phyloP scores from a whole-genome alignment of 345 rosid species.

The Moricandia moricandioides region DNA sequence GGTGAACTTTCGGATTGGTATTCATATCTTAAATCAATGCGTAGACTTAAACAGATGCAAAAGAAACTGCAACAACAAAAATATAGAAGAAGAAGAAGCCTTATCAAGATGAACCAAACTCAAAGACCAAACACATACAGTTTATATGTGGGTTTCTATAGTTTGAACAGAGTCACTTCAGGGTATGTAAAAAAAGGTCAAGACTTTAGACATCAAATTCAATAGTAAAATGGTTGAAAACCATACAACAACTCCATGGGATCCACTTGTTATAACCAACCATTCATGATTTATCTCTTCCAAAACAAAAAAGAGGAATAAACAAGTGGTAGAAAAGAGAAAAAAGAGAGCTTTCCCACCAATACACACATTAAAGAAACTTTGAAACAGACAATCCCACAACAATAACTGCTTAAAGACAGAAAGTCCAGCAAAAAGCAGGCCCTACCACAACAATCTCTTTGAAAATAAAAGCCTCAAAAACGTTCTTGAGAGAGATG shows the following conservation, averaged over 20 bases:
- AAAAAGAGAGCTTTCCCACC: constrained; percentile 16
- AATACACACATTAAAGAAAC: constrained; percentile 14
- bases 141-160: not conserved
- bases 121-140: not conserved
- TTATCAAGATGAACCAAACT: constrained; percentile 11
- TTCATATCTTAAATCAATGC: constrained; percentile 26
- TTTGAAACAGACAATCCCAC: constrained; percentile 2
- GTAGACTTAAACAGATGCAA: not conserved
- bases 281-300: constrained; percentile 19
- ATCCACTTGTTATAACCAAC: constrained; percentile 17
- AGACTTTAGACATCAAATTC: constrained; percentile 16
- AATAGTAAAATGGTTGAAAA: constrained; percentile 9
- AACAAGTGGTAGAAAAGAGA: not conserved
- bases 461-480: constrained; percentile 15
- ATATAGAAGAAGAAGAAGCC: not conserved
- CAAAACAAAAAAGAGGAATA: not conserved
- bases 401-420: not conserved
- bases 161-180: constrained; percentile 8
- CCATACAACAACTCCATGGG: constrained; percentile 21
- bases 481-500: constrained; percentile 12
- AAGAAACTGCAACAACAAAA: not conserved
- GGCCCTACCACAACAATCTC: constrained; percentile 22
- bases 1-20: constrained; percentile 27
- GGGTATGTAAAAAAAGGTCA: constrained; percentile 15
- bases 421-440: not conserved